phyloP scores from a whole-genome alignment of 192 early-diverging fungal species.

The Backusella tarrabulga region DNA sequence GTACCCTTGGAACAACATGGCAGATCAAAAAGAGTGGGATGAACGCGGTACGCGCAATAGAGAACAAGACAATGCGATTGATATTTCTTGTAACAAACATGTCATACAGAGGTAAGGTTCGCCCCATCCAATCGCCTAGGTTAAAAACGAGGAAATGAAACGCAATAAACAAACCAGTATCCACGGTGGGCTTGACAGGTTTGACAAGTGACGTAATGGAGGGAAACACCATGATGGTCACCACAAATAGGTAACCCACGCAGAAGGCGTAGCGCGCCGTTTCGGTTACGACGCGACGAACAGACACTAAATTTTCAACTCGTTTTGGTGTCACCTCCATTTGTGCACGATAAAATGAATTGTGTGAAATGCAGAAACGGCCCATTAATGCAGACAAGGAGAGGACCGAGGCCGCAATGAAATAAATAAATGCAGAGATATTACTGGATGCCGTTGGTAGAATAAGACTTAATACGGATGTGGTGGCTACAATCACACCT shows the following conservation, averaged over 20 bases:
- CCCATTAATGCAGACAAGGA: constrained; percentile 40
- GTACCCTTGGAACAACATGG: neutral
- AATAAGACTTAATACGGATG: constrained; percentile 40
- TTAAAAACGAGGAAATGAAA: constrained; percentile 75
- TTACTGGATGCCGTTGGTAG: constrained; percentile 12
- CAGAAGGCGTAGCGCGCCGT: constrained; percentile 27
- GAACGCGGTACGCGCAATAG: constrained; percentile 51
- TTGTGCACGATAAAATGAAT: constrained; percentile 42
- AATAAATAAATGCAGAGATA: constrained; percentile 50
- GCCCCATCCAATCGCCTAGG: constrained; percentile 71
- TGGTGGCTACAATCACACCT: constrained; percentile 61
- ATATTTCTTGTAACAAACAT: constrained; percentile 49
- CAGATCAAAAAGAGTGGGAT: constrained; percentile 63
- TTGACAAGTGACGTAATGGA: constrained; percentile 70
- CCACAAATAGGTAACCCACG: constrained; percentile 56
- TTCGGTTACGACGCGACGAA: constrained; percentile 29
- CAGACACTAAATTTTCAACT: neutral
- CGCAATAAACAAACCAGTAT: constrained; percentile 61
- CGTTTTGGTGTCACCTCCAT: constrained; percentile 6
- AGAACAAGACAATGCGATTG: constrained; percentile 39
- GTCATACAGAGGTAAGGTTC: constrained; percentile 47
- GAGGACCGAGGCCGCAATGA: constrained; percentile 42
- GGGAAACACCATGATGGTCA: constrained; percentile 74
- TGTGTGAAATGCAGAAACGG: constrained; percentile 38
- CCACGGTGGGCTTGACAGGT: constrained; percentile 32